These are phyloP conservation scores for Graphilbum ipis-grandicollis DNA, from an alignment of 2,329 filamentous ascomycete genomes.

Conservation along the genomic window DNA sequence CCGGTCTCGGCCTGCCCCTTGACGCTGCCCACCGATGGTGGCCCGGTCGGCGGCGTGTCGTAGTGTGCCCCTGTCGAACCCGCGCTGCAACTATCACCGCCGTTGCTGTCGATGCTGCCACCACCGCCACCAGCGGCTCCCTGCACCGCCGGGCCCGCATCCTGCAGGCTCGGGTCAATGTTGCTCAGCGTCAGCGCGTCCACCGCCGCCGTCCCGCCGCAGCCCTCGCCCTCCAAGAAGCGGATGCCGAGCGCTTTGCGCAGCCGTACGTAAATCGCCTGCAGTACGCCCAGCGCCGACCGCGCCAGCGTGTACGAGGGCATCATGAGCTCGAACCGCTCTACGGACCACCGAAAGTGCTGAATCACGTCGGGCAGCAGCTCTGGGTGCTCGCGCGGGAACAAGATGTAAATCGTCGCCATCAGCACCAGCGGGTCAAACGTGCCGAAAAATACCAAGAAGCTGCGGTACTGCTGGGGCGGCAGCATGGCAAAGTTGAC, in stretches of 20 bases:
- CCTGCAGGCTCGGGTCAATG: conserved; percentile 9
- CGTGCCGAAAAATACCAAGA: conserved; percentile 42
- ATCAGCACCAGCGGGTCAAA: conserved; percentile 47
- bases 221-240: conserved; percentile 11
- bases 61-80: not conserved
- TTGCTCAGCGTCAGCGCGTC: conserved; percentile 8
- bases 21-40: not conserved
- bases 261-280: conserved; percentile 35
- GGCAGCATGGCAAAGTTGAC: conserved; percentile 28
- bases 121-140: not conserved
- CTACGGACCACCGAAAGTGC: conserved; percentile 41
- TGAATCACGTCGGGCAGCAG: conserved; percentile 28
- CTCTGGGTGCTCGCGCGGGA: conserved; percentile 35
- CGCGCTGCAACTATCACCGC: not conserved
- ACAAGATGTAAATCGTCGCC: conserved; percentile 42
- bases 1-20: too few relatives aligned
- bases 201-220: conserved; percentile 3
- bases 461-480: conserved; percentile 32
- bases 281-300: conserved; percentile 35
- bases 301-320: conserved; percentile 34
- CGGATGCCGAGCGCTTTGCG: conserved; percentile 27
- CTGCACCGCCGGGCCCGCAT: not conserved
- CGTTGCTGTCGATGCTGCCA: not conserved
- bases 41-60: not conserved
- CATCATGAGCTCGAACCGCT: conserved; percentile 39